Percentiles rank a stretch among this genome's conserved stretches.
These are phyloP conservation scores for Pseudogymnoascus sp. DNA, from an alignment of 2,329 filamentous ascomycete genomes.

Conservation along the genomic window DNA sequence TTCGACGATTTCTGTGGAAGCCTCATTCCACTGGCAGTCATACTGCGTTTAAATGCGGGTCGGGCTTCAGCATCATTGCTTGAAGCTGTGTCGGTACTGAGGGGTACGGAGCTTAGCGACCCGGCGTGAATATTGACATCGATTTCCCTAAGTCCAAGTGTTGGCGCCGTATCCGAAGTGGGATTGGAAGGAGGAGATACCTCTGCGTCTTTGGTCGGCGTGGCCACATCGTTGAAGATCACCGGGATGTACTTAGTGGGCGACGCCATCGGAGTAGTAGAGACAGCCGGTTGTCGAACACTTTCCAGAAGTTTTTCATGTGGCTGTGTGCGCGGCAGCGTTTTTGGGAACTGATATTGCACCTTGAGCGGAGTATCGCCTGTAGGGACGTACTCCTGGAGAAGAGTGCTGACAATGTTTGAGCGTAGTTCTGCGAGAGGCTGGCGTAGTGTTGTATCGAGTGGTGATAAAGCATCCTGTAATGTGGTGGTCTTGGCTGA, in stretches of 20 bases:
- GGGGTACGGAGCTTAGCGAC: slow-evolving; percentile 15
- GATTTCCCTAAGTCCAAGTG: slow-evolving; percentile 40
- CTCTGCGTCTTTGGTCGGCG: slow-evolving; percentile 18
- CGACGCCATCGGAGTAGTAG: slow-evolving; percentile 17
- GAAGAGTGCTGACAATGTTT: slow-evolving; percentile 52
- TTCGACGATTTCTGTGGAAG: slow-evolving; percentile 34
- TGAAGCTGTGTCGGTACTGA: background rate
- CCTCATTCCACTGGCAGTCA: slow-evolving; percentile 29
- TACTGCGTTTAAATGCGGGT: slow-evolving; percentile 21
- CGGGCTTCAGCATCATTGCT: background rate
- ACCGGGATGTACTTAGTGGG: slow-evolving; percentile 29
- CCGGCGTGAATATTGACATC: slow-evolving; percentile 37
- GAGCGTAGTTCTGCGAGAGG: slow-evolving; percentile 65
- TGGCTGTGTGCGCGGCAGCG: slow-evolving; percentile 65
- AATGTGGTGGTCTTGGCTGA: slow-evolving; percentile 50
- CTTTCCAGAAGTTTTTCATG: slow-evolving; percentile 49
- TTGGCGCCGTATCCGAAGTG: slow-evolving; percentile 28
- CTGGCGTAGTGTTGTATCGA: slow-evolving; percentile 54
- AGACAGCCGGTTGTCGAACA: slow-evolving; percentile 34
- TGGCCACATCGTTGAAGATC: slow-evolving; percentile 25
- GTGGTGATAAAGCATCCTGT: slow-evolving; percentile 50
- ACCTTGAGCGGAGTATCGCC: slow-evolving; percentile 78
- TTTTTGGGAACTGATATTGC: slow-evolving; percentile 71
- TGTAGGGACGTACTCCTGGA: slow-evolving; percentile 77
- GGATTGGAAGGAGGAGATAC: slow-evolving; percentile 3